Evolutionary conservation across 2,329 filamentous ascomycete species (phyloP).

Genomic region (Ceratocystis cacaofunesta): DNA sequence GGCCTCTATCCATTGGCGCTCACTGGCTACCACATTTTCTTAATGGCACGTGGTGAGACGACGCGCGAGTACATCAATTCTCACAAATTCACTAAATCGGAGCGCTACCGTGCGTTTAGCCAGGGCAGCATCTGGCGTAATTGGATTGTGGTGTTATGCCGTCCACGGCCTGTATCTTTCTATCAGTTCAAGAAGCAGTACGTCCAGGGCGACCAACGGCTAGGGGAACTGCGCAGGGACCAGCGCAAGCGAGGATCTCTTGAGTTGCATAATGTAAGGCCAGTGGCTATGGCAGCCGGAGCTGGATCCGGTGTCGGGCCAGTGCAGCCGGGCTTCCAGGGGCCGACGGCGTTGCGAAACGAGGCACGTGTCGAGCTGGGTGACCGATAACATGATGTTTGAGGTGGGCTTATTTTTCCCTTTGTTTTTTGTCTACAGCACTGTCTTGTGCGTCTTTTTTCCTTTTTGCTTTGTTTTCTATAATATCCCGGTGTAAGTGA

Average conservation of each 20-base stretch:
- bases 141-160: slow-evolving; percentile 63
- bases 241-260: slow-evolving; percentile 33
- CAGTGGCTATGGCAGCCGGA: neutral
- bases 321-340: slow-evolving; percentile 35
- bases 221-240: slow-evolving; percentile 37
- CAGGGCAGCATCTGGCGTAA: slow-evolving; percentile 64
- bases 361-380: neutral
- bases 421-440: neutral
- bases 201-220: slow-evolving; percentile 67
- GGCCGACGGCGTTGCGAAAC: slow-evolving; percentile 33
- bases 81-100: slow-evolving; percentile 84
- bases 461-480: neutral
- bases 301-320: slow-evolving; percentile 18
- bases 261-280: slow-evolving; percentile 52
- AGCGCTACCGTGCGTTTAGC: slow-evolving; percentile 80
- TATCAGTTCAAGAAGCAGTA: slow-evolving; percentile 71
- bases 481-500: neutral
- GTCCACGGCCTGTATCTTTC: slow-evolving; percentile 77
- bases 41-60: slow-evolving; percentile 83
- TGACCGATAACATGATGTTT: neutral
- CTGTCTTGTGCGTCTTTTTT: neutral
- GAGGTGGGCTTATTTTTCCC: neutral
- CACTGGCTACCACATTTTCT: slow-evolving; percentile 77
- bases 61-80: slow-evolving; percentile 93
- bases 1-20: slow-evolving; percentile 71